Conservation (phyloP, 768 basidiomycete genomes). For the Mycena alexandri region DNA sequence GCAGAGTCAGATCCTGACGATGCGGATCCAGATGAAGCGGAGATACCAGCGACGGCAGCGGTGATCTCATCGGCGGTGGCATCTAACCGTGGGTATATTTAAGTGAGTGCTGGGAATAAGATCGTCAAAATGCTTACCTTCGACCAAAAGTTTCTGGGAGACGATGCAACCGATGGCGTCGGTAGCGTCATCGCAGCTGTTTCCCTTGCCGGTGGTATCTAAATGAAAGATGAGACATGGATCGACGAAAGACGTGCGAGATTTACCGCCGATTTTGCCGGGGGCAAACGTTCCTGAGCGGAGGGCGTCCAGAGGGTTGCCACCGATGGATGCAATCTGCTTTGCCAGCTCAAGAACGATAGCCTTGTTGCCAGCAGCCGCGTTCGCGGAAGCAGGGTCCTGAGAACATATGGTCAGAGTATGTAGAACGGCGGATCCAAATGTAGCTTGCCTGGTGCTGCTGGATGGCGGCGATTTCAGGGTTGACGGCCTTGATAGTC, state of each 20-base stretch:
- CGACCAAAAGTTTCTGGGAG: conserved; percentile 67
- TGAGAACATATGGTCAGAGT: conserved; percentile 38
- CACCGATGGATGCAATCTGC: conserved; percentile 75
- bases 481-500: conserved; percentile 66
- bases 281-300: conserved; percentile 74
- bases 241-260: background rate
- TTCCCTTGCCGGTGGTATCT: conserved; percentile 68
- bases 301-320: conserved; percentile 68
- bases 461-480: conserved; percentile 73
- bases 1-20: conserved; percentile 11
- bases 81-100: conserved; percentile 38
- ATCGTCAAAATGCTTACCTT: background rate
- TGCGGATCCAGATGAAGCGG: background rate
- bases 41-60: conserved; percentile 59
- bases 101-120: background rate
- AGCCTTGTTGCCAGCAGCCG: conserved; percentile 72
- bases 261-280: conserved; percentile 53
- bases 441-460: conserved; percentile 63
- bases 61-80: conserved; percentile 70
- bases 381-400: conserved; percentile 72
- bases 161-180: conserved; percentile 74
- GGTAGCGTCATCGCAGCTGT: conserved; percentile 65
- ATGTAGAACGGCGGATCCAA: background rate
- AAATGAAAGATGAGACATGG: background rate
- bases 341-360: conserved; percentile 72